A percentile compares a stretch with the other conserved stretches of the same genome.
Evolutionary conservation across 345 rosid species (phyloP).

Genomic region (Eucalyptus polybractea): DNA sequence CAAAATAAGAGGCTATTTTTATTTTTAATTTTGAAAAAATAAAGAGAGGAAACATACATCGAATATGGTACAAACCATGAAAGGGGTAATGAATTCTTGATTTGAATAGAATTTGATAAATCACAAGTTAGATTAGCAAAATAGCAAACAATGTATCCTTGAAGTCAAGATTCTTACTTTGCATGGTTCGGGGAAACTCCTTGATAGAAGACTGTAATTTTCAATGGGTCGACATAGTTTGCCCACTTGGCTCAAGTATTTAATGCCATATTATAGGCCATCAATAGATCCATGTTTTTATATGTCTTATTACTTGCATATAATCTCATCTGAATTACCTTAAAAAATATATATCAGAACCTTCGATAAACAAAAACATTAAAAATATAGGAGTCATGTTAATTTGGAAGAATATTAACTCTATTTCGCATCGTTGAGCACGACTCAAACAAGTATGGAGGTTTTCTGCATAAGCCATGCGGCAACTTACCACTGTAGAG

Average conservation of each 20-base stretch:
- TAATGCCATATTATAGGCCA: slow-evolving; percentile 23
- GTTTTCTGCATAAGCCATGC: neutral
- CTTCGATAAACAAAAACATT: neutral
- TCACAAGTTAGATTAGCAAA: neutral
- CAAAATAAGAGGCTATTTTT: neutral
- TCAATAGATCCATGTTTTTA: slow-evolving; percentile 18
- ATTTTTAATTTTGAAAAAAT: too few relatives aligned
- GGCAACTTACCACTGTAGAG: neutral
- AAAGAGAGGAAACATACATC: neutral
- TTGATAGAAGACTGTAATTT: slow-evolving; percentile 26
- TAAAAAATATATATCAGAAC: neutral
- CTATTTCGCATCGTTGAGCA: too few relatives aligned
- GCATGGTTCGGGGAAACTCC: slow-evolving; percentile 23
- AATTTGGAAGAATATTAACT: too few relatives aligned
- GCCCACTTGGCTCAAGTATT: slow-evolving; percentile 34
- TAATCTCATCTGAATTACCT: slow-evolving; percentile 15
- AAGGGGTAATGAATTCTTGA: neutral
- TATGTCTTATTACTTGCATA: neutral
- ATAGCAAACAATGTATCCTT: neutral
- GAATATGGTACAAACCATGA: neutral
- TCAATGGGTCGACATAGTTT: slow-evolving; percentile 4
- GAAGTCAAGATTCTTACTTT: neutral
- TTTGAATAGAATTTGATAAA: neutral
- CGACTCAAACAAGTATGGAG: rapidly evolving
- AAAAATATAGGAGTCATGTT: neutral